Evolutionary conservation across 441 rosid genomes (phyloP).

Genomic region (Melastoma candidum): DNA sequence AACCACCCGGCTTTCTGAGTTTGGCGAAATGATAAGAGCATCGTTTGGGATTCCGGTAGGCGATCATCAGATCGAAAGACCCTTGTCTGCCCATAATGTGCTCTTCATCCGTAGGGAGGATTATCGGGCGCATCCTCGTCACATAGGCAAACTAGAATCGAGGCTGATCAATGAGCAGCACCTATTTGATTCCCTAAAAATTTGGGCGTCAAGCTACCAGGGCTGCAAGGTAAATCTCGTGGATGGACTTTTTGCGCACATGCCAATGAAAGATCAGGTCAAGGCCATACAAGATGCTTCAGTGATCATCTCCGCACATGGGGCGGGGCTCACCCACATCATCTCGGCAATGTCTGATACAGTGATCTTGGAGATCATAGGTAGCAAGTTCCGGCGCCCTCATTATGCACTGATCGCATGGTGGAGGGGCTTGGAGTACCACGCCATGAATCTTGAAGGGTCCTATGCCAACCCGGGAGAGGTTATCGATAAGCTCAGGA

Average conservation of each 20-base stretch:
- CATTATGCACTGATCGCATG: slow-evolving; percentile 15
- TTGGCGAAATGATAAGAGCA: slow-evolving; percentile 17
- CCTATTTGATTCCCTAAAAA: slow-evolving; percentile 14
- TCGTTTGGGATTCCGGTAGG: slow-evolving; percentile 10
- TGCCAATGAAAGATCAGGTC: slow-evolving; percentile 19
- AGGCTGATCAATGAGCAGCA: slow-evolving; percentile 19
- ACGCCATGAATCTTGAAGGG: slow-evolving; percentile 14
- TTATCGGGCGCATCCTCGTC: slow-evolving; percentile 20
- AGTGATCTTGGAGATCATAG: slow-evolving; percentile 14
- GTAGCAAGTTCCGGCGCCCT: slow-evolving; percentile 13
- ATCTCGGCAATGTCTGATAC: slow-evolving; percentile 11
- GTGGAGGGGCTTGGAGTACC: slow-evolving; percentile 17
- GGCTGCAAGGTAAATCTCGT: slow-evolving; percentile 13
- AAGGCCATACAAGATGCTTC: slow-evolving; percentile 19
- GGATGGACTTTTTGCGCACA: slow-evolving; percentile 14
- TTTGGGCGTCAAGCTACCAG: slow-evolving; percentile 12
- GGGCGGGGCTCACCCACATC: slow-evolving; percentile 17
- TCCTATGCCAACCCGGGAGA: slow-evolving; percentile 7
- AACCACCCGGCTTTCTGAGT: slow-evolving; percentile 16
- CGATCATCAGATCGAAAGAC: slow-evolving; percentile 9
- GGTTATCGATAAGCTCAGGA: too few species aligned
- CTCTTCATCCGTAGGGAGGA: slow-evolving; percentile 17
- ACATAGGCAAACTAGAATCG: slow-evolving; percentile 15
- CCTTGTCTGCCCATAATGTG: slow-evolving; percentile 6
- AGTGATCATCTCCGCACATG: slow-evolving; percentile 17